Conservation (phyloP, 2,329 filamentous ascomycete genomes). For the Emergomyces pasteurianus region DNA sequence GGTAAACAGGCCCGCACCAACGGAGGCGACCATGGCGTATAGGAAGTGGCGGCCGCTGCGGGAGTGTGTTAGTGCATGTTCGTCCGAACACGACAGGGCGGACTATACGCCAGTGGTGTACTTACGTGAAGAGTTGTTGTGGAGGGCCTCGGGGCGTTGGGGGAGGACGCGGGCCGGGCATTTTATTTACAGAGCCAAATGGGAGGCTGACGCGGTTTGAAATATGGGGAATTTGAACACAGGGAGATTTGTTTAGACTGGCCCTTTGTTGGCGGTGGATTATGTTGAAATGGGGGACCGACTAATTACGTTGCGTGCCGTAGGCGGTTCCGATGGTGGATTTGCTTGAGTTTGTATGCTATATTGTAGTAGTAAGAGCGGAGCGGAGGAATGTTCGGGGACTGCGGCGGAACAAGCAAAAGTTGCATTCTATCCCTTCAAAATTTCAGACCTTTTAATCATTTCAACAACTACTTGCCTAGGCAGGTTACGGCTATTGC, state of each 20-base stretch:
- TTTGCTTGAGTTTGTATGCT: too few species aligned
- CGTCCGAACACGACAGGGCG: not conserved
- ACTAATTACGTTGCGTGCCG: not conserved
- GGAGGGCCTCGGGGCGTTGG: not conserved
- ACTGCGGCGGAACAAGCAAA: too few species aligned
- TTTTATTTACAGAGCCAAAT: not conserved
- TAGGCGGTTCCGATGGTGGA: too few species aligned
- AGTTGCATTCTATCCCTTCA: too few species aligned
- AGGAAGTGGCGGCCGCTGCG: not conserved
- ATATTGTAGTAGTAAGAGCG: too few species aligned
- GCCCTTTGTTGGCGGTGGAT: not conserved
- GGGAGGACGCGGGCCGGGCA: slow-evolving; percentile 5
- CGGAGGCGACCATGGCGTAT: slow-evolving; percentile 1
- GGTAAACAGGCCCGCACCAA: not conserved
- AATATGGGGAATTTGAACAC: not conserved
- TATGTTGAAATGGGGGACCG: not conserved
- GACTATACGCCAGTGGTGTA: not conserved
- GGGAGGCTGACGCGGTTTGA: not conserved
- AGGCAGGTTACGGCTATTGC: too few species aligned
- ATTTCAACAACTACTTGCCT: too few species aligned
- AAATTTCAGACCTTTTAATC: too few species aligned
- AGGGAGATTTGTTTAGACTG: not conserved
- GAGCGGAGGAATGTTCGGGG: too few species aligned
- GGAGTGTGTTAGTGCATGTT: not conserved
- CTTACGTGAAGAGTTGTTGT: not conserved